phyloP scores from a whole-genome alignment of 2,329 filamentous ascomycete genomes.

The Penicillium palitans region DNA sequence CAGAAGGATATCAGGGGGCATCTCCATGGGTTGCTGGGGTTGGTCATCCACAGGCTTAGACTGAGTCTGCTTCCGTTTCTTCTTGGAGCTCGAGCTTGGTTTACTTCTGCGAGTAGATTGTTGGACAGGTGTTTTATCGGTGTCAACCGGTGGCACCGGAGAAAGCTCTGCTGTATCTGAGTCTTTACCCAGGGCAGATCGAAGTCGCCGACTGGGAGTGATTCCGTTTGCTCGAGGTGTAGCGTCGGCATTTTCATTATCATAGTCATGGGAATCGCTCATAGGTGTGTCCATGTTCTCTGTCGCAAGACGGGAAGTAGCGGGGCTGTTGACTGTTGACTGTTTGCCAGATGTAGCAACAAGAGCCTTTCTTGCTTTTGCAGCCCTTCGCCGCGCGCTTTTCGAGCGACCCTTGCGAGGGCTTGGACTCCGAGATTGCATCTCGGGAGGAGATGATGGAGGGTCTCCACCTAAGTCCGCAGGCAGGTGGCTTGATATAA shows the following conservation, averaged over 20 bases:
- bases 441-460: slow-evolving; percentile 40
- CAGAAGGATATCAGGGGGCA: not conserved
- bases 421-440: slow-evolving; percentile 26
- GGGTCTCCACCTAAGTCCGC: slow-evolving; percentile 23
- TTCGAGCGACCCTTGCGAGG: slow-evolving; percentile 16
- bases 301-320: not conserved
- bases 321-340: slow-evolving; percentile 11
- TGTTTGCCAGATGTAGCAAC: slow-evolving; percentile 4
- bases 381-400: slow-evolving; percentile 13
- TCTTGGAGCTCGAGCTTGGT: slow-evolving; percentile 17
- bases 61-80: slow-evolving; percentile 6
- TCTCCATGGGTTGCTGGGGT: slow-evolving; percentile 1
- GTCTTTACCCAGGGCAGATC: slow-evolving; percentile 27
- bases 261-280: slow-evolving; percentile 10
- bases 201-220: slow-evolving; percentile 24
- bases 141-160: slow-evolving; percentile 1
- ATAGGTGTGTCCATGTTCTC: slow-evolving; percentile 8
- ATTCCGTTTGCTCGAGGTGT: slow-evolving; percentile 12
- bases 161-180: slow-evolving; percentile 4
- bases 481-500: not conserved
- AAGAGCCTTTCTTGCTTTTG: slow-evolving; percentile 19
- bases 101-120: slow-evolving; percentile 9
- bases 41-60: not conserved
- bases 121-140: slow-evolving; percentile 7
- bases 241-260: slow-evolving; percentile 10